Conservation (phyloP, 2,329 filamentous ascomycete species). For the Nemania sp. region DNA sequence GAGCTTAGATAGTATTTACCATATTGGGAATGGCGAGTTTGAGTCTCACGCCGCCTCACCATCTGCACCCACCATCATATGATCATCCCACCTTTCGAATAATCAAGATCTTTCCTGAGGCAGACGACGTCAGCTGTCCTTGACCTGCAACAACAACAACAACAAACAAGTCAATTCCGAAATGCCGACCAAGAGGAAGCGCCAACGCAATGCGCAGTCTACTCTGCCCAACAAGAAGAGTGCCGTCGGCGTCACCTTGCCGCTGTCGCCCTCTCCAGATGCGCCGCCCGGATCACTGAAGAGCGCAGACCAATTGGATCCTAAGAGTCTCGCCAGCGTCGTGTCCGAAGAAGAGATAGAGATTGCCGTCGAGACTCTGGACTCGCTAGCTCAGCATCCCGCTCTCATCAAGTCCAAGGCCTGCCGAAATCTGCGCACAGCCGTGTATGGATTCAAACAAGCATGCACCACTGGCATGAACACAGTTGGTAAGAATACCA, state of each 20-base stretch:
- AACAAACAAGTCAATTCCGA: background rate
- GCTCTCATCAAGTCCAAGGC: conserved; percentile 68
- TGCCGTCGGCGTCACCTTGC: conserved; percentile 3
- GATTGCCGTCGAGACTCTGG: conserved; percentile 67
- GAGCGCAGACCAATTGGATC: conserved; percentile 43
- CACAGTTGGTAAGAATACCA: conserved; percentile 43
- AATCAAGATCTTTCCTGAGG: background rate
- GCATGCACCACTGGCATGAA: conserved; percentile 70
- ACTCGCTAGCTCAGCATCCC: conserved; percentile 61
- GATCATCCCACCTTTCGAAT: background rate
- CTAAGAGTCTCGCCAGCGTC: conserved; percentile 57
- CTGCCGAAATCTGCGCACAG: conserved; percentile 68
- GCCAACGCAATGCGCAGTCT: conserved; percentile 40
- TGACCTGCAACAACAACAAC: background rate
- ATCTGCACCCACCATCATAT: background rate
- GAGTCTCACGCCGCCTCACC: too few species aligned
- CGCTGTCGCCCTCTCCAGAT: conserved; percentile 42
- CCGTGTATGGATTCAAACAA: conserved; percentile 71
- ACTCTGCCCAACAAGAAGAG: conserved; percentile 42
- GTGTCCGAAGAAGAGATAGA: conserved; percentile 69
- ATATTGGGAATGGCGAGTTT: background rate
- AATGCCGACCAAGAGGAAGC: conserved; percentile 51
- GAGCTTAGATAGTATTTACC: background rate
- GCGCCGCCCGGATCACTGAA: conserved; percentile 44
- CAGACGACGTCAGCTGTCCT: background rate